These are phyloP conservation scores for Apophysomyces variabilis DNA, from an alignment of 371 early-diverging fungal species.

Conservation along the genomic window DNA sequence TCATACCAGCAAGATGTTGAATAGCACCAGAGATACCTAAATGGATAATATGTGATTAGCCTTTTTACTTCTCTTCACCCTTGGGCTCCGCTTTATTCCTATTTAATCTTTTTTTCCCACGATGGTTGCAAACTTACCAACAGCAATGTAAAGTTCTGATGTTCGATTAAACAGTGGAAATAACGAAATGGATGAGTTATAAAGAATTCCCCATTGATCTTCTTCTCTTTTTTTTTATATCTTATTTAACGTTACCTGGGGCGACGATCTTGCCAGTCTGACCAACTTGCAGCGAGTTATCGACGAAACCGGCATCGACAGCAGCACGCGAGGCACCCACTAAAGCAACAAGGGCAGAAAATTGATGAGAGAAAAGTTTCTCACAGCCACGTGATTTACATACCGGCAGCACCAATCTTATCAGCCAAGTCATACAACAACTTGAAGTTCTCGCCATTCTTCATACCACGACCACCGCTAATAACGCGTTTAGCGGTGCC, in stretches of 20 bases:
- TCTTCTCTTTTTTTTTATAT: neutral
- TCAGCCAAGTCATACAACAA: constrained; percentile 92
- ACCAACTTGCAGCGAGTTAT: constrained; percentile 96
- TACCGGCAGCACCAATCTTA: constrained; percentile 93
- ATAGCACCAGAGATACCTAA: constrained; percentile 95
- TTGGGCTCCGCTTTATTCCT: neutral
- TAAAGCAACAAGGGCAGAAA: constrained; percentile 29
- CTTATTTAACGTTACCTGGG: constrained; percentile 61
- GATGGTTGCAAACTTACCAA: constrained; percentile 54
- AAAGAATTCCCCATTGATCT: neutral
- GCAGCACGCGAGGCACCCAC: constrained; percentile 98
- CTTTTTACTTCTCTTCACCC: neutral
- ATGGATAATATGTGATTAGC: constrained; percentile 4
- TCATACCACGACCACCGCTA: constrained; percentile 95
- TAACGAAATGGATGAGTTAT: neutral
- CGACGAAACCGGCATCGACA: constrained; percentile 96
- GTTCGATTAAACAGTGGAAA: too few relatives aligned
- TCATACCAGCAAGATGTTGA: constrained; percentile 98
- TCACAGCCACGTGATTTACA: constrained; percentile 32
- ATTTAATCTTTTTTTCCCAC: constrained; percentile 1
- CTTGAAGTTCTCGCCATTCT: constrained; percentile 96
- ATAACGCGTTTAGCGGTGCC: constrained; percentile 89
- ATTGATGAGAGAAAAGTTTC: constrained; percentile 15
- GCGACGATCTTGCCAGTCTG: constrained; percentile 99
- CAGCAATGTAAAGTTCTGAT: constrained; percentile 89